These are phyloP conservation scores for Saccharomycopsis sp. DNA, from an alignment of 805 yeast genomes.

Conservation along the genomic window DNA sequence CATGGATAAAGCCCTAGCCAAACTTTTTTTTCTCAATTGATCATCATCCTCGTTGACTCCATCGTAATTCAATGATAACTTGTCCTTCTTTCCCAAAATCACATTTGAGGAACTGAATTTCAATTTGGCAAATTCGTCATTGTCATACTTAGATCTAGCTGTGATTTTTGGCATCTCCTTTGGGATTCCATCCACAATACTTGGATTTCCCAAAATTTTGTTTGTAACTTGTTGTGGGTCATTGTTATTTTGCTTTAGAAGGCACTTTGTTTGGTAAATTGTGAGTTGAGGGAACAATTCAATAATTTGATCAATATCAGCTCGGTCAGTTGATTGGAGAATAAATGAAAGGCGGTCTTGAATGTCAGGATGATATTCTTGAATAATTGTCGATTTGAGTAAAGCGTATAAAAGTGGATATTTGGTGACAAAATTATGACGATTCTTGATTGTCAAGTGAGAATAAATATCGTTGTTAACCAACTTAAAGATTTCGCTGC, in stretches of 20 bases:
- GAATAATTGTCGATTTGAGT: slow-evolving; percentile 41
- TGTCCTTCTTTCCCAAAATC: slow-evolving; percentile 31
- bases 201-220: slow-evolving; percentile 57
- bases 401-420: slow-evolving; percentile 53
- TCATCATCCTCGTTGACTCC: slow-evolving; percentile 27
- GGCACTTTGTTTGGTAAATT: slow-evolving; percentile 36
- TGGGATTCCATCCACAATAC: slow-evolving; percentile 29
- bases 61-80: slow-evolving; percentile 22
- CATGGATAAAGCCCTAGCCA: slow-evolving; percentile 53
- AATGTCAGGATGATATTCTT: slow-evolving; percentile 25
- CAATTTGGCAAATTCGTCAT: slow-evolving; percentile 29
- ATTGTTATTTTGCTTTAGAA: slow-evolving; percentile 42
- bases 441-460: slow-evolving; percentile 38
- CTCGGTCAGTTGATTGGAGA: slow-evolving; percentile 24
- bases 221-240: slow-evolving; percentile 54
- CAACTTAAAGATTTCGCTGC: slow-evolving; percentile 35
- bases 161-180: slow-evolving; percentile 25
- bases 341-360: slow-evolving; percentile 12
- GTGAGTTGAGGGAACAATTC: slow-evolving; percentile 66
- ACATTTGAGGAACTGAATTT: slow-evolving; percentile 26
- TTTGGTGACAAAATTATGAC: slow-evolving; percentile 33
- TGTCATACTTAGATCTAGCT: slow-evolving; percentile 27
- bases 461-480: slow-evolving; percentile 25
- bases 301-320: slow-evolving; percentile 32
- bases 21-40: slow-evolving; percentile 48